Base-by-base conservation (phyloP, 805 yeast species). In the Sugiyamaella chiloensis region DNA sequence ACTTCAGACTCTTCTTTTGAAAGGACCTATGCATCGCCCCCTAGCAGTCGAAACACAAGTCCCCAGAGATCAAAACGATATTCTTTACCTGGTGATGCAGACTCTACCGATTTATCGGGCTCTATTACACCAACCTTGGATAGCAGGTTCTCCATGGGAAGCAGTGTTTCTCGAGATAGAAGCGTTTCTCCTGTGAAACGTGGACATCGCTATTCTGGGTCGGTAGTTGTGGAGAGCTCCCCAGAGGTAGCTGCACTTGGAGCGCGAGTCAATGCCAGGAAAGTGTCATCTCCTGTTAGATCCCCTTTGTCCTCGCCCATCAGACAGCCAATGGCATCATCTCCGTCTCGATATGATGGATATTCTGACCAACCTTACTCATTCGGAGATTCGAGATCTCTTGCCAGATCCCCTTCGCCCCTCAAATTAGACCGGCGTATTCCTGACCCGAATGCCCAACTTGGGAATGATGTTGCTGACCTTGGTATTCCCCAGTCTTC, bases 251-350 rank as follows among this genome's bases (percentile, higher is more conserved):
- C 19, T 11, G 8, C 36, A 26, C 30, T 44, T 5, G 47, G 26
- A 9, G 21, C 41, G 12, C 39, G 42, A 20, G 21, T 36, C 21
- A 34, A 19, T 4, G 30, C 43, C 16, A 21, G 47, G 11, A 44
- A 44, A 32, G 35, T 29, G 3, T 44, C 47, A 11, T 44, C 47
- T 21, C 47, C 47, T 16, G 42, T 44, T 9, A 16, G 42, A 2
- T 21, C 47, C 2, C 47, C 47, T 5, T 21, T 44, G 19, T 23
- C 16, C 16, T 34, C 37, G 9, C 37, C 37, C 5, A 16, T 34
- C 20, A 34, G 37, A 21, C 37, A 34, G 20, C 4, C 37, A 16
- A 4, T 26, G 29, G 7, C 9, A 11, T 26, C 29, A 11, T 11
- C 29, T 8, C 29, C 29, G 29, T 7, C 7, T 26, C 9, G 29